Base-by-base conservation (phyloP, 768 basidiomycete species). In the Rhodotorula diobovata region DNA sequence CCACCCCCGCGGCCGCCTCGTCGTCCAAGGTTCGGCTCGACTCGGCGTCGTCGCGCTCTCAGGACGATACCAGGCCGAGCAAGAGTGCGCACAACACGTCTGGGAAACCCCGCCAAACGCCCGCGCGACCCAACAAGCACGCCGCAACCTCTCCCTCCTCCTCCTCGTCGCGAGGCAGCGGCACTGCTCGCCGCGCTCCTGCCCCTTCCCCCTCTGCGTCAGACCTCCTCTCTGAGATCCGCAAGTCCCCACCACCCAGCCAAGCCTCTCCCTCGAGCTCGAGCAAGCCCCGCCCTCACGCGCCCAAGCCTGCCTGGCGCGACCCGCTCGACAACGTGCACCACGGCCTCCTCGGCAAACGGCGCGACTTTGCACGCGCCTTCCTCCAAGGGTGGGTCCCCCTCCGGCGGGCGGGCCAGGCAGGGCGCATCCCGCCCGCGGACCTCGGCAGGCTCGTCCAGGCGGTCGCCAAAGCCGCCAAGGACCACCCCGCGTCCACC, bases 201-300 rank as follows among this genome's bases (percentile, higher is more conserved):
- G 14, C 56, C 35, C 63, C 67, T 6, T 68, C 67, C 34, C 63
- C 72, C 23, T 55, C n/a, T n/a, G n/a, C n/a, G n/a, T n/a, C 68
- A 63, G 67, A 66, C 46, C 60, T 73, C 28, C 61, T 73, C 35
- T 68, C 67, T 8, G 55, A 61, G 28, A 68, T 73, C 43, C 67
- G 72, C 48, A 50, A 45, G 50, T n/a, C 58, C n/a, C n/a, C n/a
- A n/a, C n/a, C n/a, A n/a, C n/a, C n/a, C n/a, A n/a, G n/a, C n/a
- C n/a, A n/a, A 0, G 12, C 56, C 48, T 8, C 57, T 5, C 16
- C 66, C 14, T 35, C 57, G 21, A n/a, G 34, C 34, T 5, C 34
- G 21, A 56, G 25, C 25, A 1, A 12, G 9, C 23, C 25, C 11
- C 48, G 48, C 9, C 25, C 23, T 28, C 11, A 9, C 7, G 25